Evolutionary conservation across 1,284 basidiomycete genomes (phyloP), one percentile per base, ranked within the genome.

Genomic region (Marasmius fiardii): DNA sequence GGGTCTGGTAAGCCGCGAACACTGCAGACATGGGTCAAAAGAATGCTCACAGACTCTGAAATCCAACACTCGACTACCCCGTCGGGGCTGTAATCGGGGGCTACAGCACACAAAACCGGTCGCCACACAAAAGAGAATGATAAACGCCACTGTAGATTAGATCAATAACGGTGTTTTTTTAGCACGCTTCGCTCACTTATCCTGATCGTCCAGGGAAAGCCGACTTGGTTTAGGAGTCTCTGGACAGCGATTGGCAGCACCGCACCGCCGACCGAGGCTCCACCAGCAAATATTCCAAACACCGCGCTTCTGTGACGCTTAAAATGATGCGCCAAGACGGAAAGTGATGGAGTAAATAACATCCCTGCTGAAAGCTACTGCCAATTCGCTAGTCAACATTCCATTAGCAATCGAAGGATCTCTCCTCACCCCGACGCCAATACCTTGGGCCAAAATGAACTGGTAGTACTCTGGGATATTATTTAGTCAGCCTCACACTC

Each of bases 301-400:
- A 61, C 60, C 5, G 60, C 4, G 12, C 56, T 60, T 16, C 55
- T 53, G 48, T 54, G 33, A 31, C 56, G 55, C 18, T 59, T 54
- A 20, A 63, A 63, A 44, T 63, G 60, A 52, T 63, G 62, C 20
- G 60, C 59, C n/a, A 61, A 58, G 10, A 57, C 57, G 1, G 62
- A 57, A 47, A 63, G 51, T 16, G 52, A 28, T 8, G 62, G 60
- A 4, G 62, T 60, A 48, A 59, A 63, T 45, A 63, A 23, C 18
- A 60, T 4, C 24, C 62, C 62, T 49, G 58, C 57, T 23, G 60
- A 53, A 16, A 63, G 47, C 62, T 63, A 47, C 12, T 33, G 4
- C 26, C 20, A 28, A 41, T 33, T 37, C n/a, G 7, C 26, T 6
- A 18, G 10, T 14, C 14, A 41, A 10, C 7, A 4, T 28, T 21